phyloP scores from a whole-genome alignment of 768 basidiomycete species.

The Boletus coccyginus region DNA sequence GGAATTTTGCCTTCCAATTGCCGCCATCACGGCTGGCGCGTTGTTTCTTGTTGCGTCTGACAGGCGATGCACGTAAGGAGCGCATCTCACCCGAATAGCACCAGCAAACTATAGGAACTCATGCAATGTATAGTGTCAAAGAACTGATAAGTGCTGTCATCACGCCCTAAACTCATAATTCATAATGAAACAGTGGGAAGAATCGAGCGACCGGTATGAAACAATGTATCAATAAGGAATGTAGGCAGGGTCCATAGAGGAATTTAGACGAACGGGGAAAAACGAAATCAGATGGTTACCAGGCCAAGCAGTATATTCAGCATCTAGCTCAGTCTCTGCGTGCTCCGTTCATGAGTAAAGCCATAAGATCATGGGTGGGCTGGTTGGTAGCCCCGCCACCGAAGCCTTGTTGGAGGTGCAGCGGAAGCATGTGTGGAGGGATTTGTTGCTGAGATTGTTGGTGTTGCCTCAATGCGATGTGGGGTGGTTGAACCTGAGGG shows the following conservation, averaged over 20 bases:
- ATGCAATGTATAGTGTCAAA: background rate
- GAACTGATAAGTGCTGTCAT: background rate
- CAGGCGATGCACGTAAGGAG: conserved; percentile 14
- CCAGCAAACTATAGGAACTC: background rate
- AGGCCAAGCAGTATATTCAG: conserved; percentile 12
- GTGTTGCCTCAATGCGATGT: conserved; percentile 33
- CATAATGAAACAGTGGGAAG: conserved; percentile 26
- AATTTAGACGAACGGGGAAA: conserved; percentile 6
- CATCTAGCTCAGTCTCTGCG: conserved; percentile 56
- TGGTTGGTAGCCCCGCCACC: conserved; percentile 48
- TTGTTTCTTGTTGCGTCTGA: conserved; percentile 2
- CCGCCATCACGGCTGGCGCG: conserved; percentile 12
- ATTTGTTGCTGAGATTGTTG: conserved; percentile 47
- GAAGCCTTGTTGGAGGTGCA: conserved; percentile 58
- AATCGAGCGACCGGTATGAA: conserved; percentile 24
- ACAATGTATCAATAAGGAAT: conserved; percentile 32
- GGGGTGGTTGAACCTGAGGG: conserved; percentile 30
- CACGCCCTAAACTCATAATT: conserved; percentile 20
- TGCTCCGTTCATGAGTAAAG: conserved; percentile 72
- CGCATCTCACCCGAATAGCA: conserved; percentile 6
- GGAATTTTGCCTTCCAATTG: conserved; percentile 13
- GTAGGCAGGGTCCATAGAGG: conserved; percentile 26
- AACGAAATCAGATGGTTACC: conserved; percentile 15
- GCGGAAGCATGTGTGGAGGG: conserved; percentile 49
- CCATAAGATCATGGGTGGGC: conserved; percentile 75